Conservation (phyloP, 2,329 filamentous ascomycete genomes). For the Curvularia sp. region DNA sequence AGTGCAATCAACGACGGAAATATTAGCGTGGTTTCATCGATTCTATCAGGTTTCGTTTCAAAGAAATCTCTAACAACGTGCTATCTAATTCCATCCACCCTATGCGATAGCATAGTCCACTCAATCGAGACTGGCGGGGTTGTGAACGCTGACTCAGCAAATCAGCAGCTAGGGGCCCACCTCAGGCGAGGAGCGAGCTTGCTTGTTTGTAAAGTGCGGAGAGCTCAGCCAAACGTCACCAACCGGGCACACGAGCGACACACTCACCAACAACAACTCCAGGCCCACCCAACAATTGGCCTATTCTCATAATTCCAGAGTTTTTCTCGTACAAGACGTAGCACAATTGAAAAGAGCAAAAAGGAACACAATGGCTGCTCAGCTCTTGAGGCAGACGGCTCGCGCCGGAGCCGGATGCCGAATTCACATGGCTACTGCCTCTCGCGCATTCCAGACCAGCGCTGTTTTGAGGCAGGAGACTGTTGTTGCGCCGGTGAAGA, state of each 20-base stretch:
- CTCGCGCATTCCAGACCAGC: constrained; percentile 53
- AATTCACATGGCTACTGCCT: constrained; percentile 26
- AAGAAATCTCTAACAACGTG: neutral
- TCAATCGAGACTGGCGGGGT: constrained; percentile 1
- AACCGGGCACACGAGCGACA: constrained; percentile 15
- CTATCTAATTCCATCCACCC: neutral
- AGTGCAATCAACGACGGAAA: neutral
- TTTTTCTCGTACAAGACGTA: neutral
- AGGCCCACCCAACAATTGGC: neutral
- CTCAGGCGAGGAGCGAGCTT: constrained; percentile 19
- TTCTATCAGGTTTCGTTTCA: neutral
- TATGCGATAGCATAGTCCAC: constrained; percentile 5
- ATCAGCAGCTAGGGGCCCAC: constrained; percentile 10
- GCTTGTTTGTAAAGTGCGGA: constrained; percentile 17
- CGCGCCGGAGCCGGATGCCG: constrained; percentile 40
- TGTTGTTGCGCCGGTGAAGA: constrained; percentile 60
- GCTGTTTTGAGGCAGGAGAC: constrained; percentile 40
- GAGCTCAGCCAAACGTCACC: constrained; percentile 20
- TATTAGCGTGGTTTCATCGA: neutral
- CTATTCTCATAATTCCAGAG: neutral
- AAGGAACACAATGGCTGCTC: constrained; percentile 54
- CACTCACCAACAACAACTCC: constrained; percentile 2
- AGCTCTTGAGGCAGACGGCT: constrained; percentile 51
- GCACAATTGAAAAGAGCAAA: neutral
- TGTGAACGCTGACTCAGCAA: constrained; percentile 5